phyloP scores from a whole-genome alignment of 1,284 basidiomycete genomes.

The Cutaneotrichosporon sp. region DNA sequence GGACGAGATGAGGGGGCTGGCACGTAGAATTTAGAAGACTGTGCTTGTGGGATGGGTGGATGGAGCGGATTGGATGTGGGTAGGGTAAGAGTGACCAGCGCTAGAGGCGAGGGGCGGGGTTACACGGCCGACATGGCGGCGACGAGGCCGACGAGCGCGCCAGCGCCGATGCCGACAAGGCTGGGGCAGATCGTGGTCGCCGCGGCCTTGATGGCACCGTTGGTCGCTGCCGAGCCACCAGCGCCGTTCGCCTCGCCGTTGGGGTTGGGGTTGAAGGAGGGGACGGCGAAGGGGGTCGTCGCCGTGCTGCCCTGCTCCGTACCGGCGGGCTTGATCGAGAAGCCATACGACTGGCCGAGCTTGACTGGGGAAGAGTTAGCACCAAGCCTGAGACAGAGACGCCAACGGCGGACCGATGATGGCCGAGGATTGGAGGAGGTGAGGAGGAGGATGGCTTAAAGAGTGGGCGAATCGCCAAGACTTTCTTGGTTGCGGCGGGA shows the following conservation, averaged over 20 bases:
- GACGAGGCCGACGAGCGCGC: background rate
- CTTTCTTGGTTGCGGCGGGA: too few species aligned
- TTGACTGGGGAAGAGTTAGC: constrained; percentile 78
- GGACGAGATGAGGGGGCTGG: background rate
- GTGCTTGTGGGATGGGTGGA: background rate
- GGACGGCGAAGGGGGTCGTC: background rate
- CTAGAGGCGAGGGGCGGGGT: background rate
- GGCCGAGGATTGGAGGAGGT: too few species aligned
- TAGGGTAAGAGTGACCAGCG: too few species aligned
- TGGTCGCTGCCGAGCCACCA: constrained; percentile 4
- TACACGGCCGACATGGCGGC: background rate
- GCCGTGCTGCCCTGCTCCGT: constrained; percentile 5
- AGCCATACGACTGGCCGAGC: constrained; percentile 59
- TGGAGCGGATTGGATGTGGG: background rate
- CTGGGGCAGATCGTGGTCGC: background rate
- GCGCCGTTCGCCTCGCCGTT: constrained; percentile 6
- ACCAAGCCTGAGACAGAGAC: constrained; percentile 63
- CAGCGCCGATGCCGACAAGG: background rate
- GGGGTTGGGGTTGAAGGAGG: constrained; percentile 5
- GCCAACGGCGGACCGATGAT: background rate
- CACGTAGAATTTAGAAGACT: background rate
- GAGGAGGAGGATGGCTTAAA: too few species aligned
- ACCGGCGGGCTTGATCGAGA: constrained; percentile 21
- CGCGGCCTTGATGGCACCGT: background rate
- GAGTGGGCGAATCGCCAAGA: background rate